phyloP scores from a whole-genome alignment of 345 rosid genomes.

The Heritiera littoralis region DNA sequence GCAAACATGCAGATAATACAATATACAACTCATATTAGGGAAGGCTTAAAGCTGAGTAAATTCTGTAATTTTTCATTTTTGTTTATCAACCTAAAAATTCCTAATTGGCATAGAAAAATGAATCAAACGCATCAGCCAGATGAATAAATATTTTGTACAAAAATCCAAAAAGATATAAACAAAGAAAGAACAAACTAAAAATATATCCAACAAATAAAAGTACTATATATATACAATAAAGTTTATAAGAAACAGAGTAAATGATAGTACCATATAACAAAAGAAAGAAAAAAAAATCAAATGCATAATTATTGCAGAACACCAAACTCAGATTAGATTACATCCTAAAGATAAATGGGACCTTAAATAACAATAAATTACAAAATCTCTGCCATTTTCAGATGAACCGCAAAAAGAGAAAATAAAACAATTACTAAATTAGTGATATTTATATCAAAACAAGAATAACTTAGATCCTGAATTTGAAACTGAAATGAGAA shows the following conservation, averaged over 20 bases:
- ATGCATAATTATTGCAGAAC: background rate
- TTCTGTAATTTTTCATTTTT: background rate
- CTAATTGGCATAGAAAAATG: background rate
- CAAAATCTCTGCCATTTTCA: background rate
- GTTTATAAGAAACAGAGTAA: background rate
- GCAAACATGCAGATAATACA: slow-evolving; percentile 2
- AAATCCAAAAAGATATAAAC: background rate
- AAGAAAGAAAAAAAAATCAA: background rate
- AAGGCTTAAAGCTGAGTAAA: background rate
- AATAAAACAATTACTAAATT: background rate
- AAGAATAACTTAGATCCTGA: background rate
- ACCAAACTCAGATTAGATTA: background rate
- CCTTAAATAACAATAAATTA: background rate
- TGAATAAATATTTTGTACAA: background rate
- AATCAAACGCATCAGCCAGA: background rate
- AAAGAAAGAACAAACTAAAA: background rate
- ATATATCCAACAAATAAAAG: too few relatives aligned
- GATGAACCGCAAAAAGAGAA: background rate
- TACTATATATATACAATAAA: too few relatives aligned
- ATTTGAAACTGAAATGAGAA: background rate
- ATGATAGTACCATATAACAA: background rate
- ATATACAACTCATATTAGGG: background rate
- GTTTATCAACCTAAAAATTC: background rate
- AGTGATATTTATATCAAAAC: background rate
- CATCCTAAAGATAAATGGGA: background rate